phyloP scores from a whole-genome alignment of 2,329 filamentous ascomycete genomes.

The Nemania sp. region DNA sequence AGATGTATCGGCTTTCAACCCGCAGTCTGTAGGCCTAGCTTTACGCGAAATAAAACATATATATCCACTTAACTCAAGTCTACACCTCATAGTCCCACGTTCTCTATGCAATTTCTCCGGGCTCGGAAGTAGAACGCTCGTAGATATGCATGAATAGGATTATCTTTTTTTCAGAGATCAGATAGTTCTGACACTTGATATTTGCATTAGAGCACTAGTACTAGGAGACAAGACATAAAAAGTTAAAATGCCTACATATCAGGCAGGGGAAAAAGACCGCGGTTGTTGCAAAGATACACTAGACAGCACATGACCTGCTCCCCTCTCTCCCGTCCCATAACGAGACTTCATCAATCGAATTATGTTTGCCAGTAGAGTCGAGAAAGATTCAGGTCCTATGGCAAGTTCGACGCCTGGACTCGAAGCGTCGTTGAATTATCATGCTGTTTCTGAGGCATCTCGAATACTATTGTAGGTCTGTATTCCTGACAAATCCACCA shows the following conservation, averaged over 20 bases:
- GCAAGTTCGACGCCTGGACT: slow-evolving; percentile 9
- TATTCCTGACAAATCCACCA: slow-evolving; percentile 41
- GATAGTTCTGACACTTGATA: slow-evolving; percentile 53
- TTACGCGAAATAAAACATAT: background rate
- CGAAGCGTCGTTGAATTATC: slow-evolving; percentile 32
- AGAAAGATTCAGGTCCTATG: slow-evolving; percentile 7
- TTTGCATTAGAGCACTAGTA: slow-evolving; percentile 67
- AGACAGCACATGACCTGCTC: slow-evolving; percentile 32
- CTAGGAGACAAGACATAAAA: slow-evolving; percentile 49
- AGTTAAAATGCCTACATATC: slow-evolving; percentile 38
- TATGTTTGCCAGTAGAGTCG: slow-evolving; percentile 16
- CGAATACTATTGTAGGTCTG: slow-evolving; percentile 35
- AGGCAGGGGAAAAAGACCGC: slow-evolving; percentile 38
- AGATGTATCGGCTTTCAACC: background rate
- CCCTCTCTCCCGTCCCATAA: slow-evolving; percentile 31
- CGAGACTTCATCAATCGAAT: slow-evolving; percentile 28
- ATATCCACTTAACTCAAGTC: background rate
- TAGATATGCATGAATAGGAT: background rate
- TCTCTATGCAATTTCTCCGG: background rate
- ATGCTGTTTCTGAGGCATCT: slow-evolving; percentile 33
- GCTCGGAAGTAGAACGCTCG: background rate
- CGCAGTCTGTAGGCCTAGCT: slow-evolving; percentile 1
- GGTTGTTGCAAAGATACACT: slow-evolving; percentile 37
- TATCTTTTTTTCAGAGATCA: slow-evolving; percentile 29
- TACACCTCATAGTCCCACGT: background rate